Conservation (phyloP, 345 rosid species). For the Abelmoschus esculentus region DNA sequence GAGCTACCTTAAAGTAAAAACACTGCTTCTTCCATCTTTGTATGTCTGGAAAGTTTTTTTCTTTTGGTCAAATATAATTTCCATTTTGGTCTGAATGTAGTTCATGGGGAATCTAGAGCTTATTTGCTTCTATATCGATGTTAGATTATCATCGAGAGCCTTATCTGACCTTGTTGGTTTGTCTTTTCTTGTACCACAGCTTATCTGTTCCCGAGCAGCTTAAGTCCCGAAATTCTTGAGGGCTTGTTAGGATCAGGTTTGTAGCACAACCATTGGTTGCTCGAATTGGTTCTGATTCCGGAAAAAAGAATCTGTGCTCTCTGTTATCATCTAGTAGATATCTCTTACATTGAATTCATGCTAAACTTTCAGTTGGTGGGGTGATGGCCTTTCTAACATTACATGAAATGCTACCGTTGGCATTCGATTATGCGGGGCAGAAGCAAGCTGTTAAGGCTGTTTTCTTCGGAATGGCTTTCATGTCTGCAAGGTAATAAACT, state of each 20-base stretch:
- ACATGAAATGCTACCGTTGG: constrained; percentile 97
- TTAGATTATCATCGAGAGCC: background rate
- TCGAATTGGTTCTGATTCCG: background rate
- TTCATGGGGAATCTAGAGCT: background rate
- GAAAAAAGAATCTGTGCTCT: background rate
- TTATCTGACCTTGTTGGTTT: background rate
- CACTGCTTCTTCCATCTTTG: background rate
- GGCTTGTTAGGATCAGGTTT: constrained; percentile 88
- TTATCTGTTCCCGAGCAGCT: constrained; percentile 85
- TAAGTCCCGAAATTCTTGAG: constrained; percentile 91
- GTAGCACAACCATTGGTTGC: background rate
- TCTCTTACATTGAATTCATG: background rate
- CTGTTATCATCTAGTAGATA: background rate
- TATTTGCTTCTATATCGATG: background rate
- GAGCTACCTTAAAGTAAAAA: background rate
- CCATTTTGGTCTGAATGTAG: background rate
- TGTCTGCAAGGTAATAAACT: constrained; percentile 82
- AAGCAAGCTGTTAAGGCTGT: constrained; percentile 98
- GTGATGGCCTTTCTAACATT: constrained; percentile 98
- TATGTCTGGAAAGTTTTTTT: background rate
- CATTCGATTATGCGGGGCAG: constrained; percentile 97
- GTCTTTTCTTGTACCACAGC: constrained; percentile 41
- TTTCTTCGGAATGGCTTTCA: constrained; percentile 97
- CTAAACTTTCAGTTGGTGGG: constrained; percentile 73
- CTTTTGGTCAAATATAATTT: background rate